These are phyloP conservation scores for Gleditsia sinensis DNA, from an alignment of 306 rosid species.

Conservation along the genomic window DNA sequence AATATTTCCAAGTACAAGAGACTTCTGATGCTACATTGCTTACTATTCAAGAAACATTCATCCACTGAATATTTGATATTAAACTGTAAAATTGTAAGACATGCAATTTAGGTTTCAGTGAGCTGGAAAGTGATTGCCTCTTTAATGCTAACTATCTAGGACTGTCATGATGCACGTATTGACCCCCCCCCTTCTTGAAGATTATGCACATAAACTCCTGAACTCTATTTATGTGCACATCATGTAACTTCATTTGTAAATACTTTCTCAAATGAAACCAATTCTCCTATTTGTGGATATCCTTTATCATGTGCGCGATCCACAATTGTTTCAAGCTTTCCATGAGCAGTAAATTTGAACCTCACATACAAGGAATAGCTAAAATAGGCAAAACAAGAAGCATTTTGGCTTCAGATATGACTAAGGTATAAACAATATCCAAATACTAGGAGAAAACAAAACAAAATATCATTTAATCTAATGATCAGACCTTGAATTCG, in stretches of 20 bases:
- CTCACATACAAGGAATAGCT: slow-evolving; percentile 14
- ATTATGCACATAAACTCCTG: not conserved
- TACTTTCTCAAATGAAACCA: not conserved
- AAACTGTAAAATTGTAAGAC: not conserved
- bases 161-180: not conserved
- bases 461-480: slow-evolving; percentile 10
- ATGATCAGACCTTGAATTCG: slow-evolving; percentile 77
- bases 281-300: not conserved
- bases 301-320: slow-evolving; percentile 14
- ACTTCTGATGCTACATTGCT: not conserved
- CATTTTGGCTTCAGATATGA: slow-evolving; percentile 12
- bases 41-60: slow-evolving; percentile 1
- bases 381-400: slow-evolving; percentile 23
- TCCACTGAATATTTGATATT: slow-evolving; percentile 7
- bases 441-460: slow-evolving; percentile 10
- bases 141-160: not conserved
- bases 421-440: not conserved
- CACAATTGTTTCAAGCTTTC: not conserved
- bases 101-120: not conserved
- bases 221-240: slow-evolving; percentile 8
- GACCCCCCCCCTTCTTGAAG: not conserved
- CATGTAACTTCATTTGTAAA: not conserved
- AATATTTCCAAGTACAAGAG: not conserved
- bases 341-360: slow-evolving; percentile 15
- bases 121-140: not conserved